Evolutionary conservation across 495 filamentous ascomycete species (phyloP).

Genomic region (Penicillium dipodomyicola): DNA sequence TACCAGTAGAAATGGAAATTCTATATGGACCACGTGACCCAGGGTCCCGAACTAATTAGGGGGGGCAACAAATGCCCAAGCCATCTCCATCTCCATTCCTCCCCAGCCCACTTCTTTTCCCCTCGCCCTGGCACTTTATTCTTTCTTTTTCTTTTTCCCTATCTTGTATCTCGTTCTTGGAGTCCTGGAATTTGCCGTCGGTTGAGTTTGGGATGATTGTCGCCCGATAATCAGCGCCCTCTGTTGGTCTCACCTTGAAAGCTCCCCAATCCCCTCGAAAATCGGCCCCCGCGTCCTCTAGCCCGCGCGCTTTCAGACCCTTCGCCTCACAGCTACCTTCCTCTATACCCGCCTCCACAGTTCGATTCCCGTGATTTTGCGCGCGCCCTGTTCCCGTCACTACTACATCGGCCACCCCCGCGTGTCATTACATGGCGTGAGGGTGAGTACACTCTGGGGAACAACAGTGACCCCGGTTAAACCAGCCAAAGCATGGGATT

Average conservation of each 20-base stretch:
- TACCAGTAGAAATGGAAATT: neutral
- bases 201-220: constrained; percentile 3
- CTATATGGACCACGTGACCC: constrained; percentile 19
- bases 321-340: constrained; percentile 6
- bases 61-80: constrained; percentile 22
- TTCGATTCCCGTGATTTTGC: constrained; percentile 1
- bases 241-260: constrained; percentile 10
- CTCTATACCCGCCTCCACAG: constrained; percentile 4
- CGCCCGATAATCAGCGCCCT: constrained; percentile 1
- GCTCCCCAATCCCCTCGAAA: constrained; percentile 20
- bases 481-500: neutral
- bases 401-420: constrained; percentile 3
- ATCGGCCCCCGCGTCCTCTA: constrained; percentile 21
- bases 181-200: neutral
- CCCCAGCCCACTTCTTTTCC: constrained; percentile 24
- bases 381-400: constrained; percentile 3
- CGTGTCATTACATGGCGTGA: constrained; percentile 26
- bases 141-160: neutral
- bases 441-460: constrained; percentile 19
- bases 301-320: constrained; percentile 16
- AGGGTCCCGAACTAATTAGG: constrained; percentile 8
- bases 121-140: constrained; percentile 8
- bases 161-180: constrained; percentile 1
- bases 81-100: constrained; percentile 28
- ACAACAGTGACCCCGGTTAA: constrained; percentile 1